phyloP scores from a whole-genome alignment of 352 stramenopile species.

The Globisporangium heterothallicum region DNA sequence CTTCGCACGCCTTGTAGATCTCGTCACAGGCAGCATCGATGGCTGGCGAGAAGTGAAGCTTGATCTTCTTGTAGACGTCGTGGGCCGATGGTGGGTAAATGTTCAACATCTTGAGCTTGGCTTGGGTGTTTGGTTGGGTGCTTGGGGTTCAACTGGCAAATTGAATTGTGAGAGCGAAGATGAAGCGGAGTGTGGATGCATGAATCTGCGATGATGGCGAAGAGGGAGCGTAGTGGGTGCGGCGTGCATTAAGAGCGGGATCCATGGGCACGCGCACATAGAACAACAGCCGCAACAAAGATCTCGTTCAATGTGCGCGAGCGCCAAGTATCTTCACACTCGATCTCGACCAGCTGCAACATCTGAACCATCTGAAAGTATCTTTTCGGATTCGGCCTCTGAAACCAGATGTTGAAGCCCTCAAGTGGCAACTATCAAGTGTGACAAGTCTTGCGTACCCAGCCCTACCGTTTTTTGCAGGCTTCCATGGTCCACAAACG shows the following conservation, averaged over 20 bases:
- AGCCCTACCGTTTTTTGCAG: not conserved
- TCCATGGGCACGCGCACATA: not conserved
- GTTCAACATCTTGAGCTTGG: conserved; percentile 41
- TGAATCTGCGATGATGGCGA: not conserved
- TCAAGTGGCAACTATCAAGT: conserved; percentile 1
- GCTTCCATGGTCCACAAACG: too few species aligned
- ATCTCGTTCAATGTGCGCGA: not conserved
- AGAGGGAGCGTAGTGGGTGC: not conserved
- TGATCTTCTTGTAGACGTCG: conserved; percentile 64
- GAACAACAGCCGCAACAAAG: not conserved
- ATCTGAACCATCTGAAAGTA: not conserved
- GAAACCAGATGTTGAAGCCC: not conserved
- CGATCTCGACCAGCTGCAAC: not conserved
- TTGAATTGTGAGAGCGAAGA: conserved; percentile 33
- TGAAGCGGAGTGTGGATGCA: not conserved
- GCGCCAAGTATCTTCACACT: not conserved
- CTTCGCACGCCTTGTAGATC: conserved; percentile 58
- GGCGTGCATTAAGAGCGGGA: not conserved
- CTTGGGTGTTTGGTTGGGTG: conserved; percentile 8
- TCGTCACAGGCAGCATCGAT: conserved; percentile 48
- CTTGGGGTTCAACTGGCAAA: conserved; percentile 19
- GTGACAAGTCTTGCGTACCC: conserved; percentile 2
- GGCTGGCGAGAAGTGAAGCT: conserved; percentile 31
- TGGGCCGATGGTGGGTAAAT: conserved; percentile 57
- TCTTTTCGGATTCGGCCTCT: conserved; percentile 3